Evolutionary conservation across 2,329 filamentous ascomycete species (phyloP).

Genomic region (Diaporthe sp.): DNA sequence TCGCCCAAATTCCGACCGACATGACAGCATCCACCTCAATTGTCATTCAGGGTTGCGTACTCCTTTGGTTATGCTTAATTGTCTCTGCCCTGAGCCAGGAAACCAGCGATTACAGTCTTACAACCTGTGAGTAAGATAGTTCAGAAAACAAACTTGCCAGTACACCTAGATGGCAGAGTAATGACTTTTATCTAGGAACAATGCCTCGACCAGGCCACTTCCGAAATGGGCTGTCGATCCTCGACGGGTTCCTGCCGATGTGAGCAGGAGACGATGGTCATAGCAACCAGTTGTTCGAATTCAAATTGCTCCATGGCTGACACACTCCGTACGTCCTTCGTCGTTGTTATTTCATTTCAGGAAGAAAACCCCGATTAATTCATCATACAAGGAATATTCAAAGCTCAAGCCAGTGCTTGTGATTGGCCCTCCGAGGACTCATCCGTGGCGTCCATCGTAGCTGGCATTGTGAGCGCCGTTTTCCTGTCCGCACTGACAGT

Average conservation of each 20-base stretch:
- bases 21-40: neutral
- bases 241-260: neutral
- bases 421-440: neutral
- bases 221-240: neutral
- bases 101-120: neutral
- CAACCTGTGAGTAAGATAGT: neutral
- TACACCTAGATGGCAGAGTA: no score
- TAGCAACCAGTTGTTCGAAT: slow-evolving; percentile 2
- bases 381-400: neutral
- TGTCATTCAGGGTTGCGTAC: neutral
- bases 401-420: neutral
- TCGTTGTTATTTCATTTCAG: no score
- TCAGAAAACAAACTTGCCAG: no score
- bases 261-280: neutral
- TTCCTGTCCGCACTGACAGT: neutral
- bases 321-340: neutral
- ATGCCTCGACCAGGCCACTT: neutral
- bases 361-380: neutral
- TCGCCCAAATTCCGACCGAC: neutral
- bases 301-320: neutral
- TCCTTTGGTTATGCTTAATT: neutral
- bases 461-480: neutral
- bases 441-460: neutral
- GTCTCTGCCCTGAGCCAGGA: neutral
- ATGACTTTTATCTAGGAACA: neutral